phyloP scores from a whole-genome alignment of 441 rosid genomes.

The Aleurites moluccanus region DNA sequence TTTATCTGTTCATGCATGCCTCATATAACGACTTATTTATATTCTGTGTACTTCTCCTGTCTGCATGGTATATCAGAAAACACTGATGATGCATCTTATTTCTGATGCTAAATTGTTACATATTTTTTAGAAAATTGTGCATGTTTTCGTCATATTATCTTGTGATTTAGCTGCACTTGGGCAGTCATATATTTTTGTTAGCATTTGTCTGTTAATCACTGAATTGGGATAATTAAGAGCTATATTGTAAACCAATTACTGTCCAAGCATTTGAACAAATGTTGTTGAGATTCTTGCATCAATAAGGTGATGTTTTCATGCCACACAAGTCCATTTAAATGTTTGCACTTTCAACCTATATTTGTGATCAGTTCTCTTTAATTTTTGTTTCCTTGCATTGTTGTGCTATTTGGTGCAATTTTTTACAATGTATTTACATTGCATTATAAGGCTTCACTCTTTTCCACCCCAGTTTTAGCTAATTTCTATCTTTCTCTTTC shows the following conservation, averaged over 20 bases:
- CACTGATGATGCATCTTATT: neutral
- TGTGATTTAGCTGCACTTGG: neutral
- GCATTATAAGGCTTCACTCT: neutral
- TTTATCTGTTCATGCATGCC: neutral
- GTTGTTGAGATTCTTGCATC: constrained; percentile 8
- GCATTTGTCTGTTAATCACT: neutral
- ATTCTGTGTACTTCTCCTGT: neutral
- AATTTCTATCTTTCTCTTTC: constrained; percentile 13
- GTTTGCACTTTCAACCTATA: neutral
- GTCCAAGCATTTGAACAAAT: constrained; percentile 1
- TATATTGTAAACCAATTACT: neutral
- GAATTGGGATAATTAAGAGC: neutral
- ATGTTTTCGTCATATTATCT: neutral
- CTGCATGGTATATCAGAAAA: neutral
- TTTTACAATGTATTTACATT: constrained; percentile 5
- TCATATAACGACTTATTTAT: neutral
- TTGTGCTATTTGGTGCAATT: neutral
- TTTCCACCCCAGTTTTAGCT: constrained; percentile 13
- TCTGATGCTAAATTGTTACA: neutral
- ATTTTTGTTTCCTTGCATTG: neutral
- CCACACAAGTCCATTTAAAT: neutral
- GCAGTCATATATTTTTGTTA: neutral
- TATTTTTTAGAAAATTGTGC: neutral
- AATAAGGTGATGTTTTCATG: neutral
- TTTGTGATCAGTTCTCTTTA: neutral